Base-by-base conservation (phyloP, 176 grass and related monocot species). In the Triticum monococcum region DNA sequence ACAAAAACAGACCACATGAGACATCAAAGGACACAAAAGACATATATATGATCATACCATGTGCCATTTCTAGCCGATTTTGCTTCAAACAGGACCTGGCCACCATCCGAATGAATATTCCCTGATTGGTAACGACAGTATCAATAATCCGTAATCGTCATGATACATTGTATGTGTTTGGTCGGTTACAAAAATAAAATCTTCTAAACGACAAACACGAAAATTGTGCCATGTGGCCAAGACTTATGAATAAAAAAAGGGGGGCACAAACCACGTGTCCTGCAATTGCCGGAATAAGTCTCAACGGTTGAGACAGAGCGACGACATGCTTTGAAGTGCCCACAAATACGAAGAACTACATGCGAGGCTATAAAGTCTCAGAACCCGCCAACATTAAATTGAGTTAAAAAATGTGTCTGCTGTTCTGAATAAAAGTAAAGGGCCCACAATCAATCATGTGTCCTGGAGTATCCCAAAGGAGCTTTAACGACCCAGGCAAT, bases 41-140 rank as follows among this genome's bases (percentile, higher is more conserved):
- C 23, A 38, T 62, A 68, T 62, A 62, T 63, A 80, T 48, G 41
- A 56, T 18, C 33, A 71, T 89, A 95, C 93, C 93, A 95, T 85
- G 91, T 89, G 1, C 91, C 93, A 87, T 95, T 91, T 77, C 86
- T 87, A 86, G 93, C 91, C 20, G 93, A 95, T 62, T 95, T 95
- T 41, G 93, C 93, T 89, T 95, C 93, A 87, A 93, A 95, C 40
- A 89, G 89, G 3, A 95, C 73, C 30, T 75, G 81, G 32, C 76
- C 48, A 83, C 79, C 82, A 67, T 93, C 91, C 28, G 80, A n/a
- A 66, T 81, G 36, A 87, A 9, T 86, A 68, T 90, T 89, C 18
- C 89, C 90, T 92, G 60, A 60, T 85, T 91, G 60, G 22, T 13
- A 84, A 81, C 30, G 56, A 48, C 28, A 11, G 4, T 24, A 12